Percentiles rank a stretch among this genome's conserved stretches.
Conservation (phyloP, 2,329 filamentous ascomycete genomes). For the Monosporascus sp. region DNA sequence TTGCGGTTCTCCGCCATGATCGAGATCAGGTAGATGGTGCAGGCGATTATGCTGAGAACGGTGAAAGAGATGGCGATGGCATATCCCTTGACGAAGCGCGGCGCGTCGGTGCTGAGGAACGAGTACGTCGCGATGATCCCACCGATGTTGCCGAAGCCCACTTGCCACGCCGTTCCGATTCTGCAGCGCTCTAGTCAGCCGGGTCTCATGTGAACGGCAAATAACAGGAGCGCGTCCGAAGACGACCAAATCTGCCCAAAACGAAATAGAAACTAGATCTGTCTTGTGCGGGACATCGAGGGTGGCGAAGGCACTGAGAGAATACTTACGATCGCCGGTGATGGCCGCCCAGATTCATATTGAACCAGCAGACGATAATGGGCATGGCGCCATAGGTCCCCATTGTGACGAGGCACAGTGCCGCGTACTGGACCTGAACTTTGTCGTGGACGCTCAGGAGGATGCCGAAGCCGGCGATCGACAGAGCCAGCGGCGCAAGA, state of each 20-base stretch:
- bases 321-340: slow-evolving; percentile 45
- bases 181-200: slow-evolving; percentile 24
- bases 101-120: slow-evolving; percentile 62
- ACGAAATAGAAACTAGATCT: too few species aligned
- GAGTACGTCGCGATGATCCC: slow-evolving; percentile 73
- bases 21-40: slow-evolving; percentile 53
- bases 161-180: slow-evolving; percentile 70
- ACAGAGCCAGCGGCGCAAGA: slow-evolving; percentile 61
- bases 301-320: too few species aligned
- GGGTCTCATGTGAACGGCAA: too few species aligned
- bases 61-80: slow-evolving; percentile 72
- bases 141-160: slow-evolving; percentile 74
- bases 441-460: slow-evolving; percentile 68
- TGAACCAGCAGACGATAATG: slow-evolving; percentile 77
- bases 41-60: slow-evolving; percentile 59
- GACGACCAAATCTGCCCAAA: not conserved
- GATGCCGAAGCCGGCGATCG: slow-evolving; percentile 71
- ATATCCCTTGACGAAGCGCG: slow-evolving; percentile 67
- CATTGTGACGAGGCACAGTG: slow-evolving; percentile 75
- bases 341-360: slow-evolving; percentile 73
- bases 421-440: slow-evolving; percentile 64
- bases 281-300: too few species aligned
- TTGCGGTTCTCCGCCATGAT: slow-evolving; percentile 57
- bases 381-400: slow-evolving; percentile 87
- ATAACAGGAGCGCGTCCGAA: too few species aligned